Conservation (phyloP, 495 filamentous ascomycete genomes). For the Aspergillus nidulans region DNA sequence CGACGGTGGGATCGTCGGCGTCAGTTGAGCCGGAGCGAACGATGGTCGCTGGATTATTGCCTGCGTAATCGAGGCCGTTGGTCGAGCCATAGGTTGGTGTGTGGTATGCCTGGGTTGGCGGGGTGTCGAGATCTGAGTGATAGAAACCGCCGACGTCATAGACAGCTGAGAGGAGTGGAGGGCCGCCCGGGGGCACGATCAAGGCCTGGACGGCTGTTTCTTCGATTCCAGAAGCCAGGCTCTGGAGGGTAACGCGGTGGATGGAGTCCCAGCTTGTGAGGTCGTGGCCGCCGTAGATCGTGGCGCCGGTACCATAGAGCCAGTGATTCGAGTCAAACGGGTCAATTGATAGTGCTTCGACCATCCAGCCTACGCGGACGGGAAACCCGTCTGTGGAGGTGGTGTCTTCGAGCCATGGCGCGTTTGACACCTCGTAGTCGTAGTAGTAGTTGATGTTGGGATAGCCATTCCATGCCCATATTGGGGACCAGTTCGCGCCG, state of each 20-base stretch:
- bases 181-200: conserved; percentile 9
- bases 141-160: conserved; percentile 15
- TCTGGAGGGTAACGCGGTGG: conserved; percentile 7
- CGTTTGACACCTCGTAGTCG: conserved; percentile 11
- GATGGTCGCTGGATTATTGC: conserved; percentile 14
- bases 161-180: conserved; percentile 13
- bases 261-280: conserved; percentile 6
- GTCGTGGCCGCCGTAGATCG: conserved; percentile 15
- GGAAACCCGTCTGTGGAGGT: conserved; percentile 8
- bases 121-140: conserved; percentile 5
- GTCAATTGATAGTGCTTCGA: conserved; percentile 14
- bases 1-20: conserved; percentile 10
- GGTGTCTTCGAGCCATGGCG: conserved; percentile 12
- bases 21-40: conserved; percentile 5
- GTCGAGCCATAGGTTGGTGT: conserved; percentile 11
- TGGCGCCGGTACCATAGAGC: conserved; percentile 15
- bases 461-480: conserved; percentile 18
- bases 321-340: conserved; percentile 18
- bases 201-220: conserved; percentile 15
- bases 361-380: conserved; percentile 15
- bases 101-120: conserved; percentile 9
- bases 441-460: conserved; percentile 15
- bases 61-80: conserved; percentile 14
- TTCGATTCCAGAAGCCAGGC: conserved; percentile 11
- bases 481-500: conserved; percentile 11